Percentiles rank a stretch among this genome's conserved stretches.
Conservation (phyloP, 1,284 basidiomycete genomes). For the Pholiota adiposa region DNA sequence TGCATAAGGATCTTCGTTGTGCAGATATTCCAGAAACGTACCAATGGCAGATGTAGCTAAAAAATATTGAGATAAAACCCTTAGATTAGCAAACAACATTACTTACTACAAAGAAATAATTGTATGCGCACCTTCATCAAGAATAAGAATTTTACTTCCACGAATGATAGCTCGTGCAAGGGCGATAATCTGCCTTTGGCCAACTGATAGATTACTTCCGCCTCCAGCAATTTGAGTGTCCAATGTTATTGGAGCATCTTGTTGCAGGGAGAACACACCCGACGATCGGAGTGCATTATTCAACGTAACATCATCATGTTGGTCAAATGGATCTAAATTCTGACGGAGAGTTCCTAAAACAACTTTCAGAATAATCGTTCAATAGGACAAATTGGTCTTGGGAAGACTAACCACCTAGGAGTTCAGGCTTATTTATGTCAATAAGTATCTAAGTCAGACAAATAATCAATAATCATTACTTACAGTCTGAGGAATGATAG, state of each 20-base stretch:
- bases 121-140: slow-evolving; percentile 56
- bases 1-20: slow-evolving; percentile 29
- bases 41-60: slow-evolving; percentile 56
- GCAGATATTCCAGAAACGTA: slow-evolving; percentile 20
- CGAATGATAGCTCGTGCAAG: slow-evolving; percentile 57
- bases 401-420: slow-evolving; percentile 50
- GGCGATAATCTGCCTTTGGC: slow-evolving; percentile 71
- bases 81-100: neutral
- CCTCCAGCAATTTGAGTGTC: slow-evolving; percentile 57
- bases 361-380: neutral
- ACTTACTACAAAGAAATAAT: neutral
- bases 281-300: slow-evolving; percentile 60
- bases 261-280: slow-evolving; percentile 56
- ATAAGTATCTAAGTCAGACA: neutral
- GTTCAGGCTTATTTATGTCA: slow-evolving; percentile 64
- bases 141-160: slow-evolving; percentile 59
- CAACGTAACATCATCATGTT: slow-evolving; percentile 68
- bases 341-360: slow-evolving; percentile 26
- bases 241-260: slow-evolving; percentile 47
- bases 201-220: slow-evolving; percentile 70
- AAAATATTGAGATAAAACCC: neutral
- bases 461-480: slow-evolving; percentile 15
- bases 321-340: slow-evolving; percentile 69
- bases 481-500: slow-evolving; percentile 62
- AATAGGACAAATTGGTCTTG: neutral